Evolutionary conservation across 306 rosid genomes (phyloP).

Genomic region (Malus fusca): DNA sequence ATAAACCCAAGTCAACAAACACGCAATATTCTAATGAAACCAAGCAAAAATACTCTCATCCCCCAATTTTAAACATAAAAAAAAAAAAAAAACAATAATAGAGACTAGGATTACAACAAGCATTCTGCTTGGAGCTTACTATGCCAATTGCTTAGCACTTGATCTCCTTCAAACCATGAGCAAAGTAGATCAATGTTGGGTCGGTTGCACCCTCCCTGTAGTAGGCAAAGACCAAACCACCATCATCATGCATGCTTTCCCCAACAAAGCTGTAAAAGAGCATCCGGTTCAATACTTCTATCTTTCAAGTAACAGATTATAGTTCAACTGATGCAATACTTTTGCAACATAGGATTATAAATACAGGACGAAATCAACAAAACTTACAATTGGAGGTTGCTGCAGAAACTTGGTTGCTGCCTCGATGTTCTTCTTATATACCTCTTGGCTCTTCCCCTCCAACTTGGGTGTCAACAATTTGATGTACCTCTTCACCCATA

Average conservation of each 20-base stretch:
- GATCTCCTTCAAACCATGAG: constrained; percentile 76
- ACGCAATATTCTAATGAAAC: background rate
- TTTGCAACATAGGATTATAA: too few species aligned
- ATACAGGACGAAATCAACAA: background rate
- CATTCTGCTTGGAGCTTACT: constrained; percentile 6
- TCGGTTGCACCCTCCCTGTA: constrained; percentile 88
- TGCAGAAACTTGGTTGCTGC: constrained; percentile 64
- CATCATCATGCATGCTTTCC: constrained; percentile 89
- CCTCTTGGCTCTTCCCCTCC: constrained; percentile 42
- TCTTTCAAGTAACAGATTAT: background rate
- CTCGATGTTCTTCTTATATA: constrained; percentile 52
- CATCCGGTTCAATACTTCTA: background rate
- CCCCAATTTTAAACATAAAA: background rate
- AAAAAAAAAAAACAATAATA: constrained; percentile 10
- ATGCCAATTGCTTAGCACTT: constrained; percentile 46
- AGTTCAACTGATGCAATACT: background rate
- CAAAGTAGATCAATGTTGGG: constrained; percentile 81
- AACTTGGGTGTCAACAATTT: constrained; percentile 56
- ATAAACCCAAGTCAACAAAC: background rate
- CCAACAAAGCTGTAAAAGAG: constrained; percentile 72
- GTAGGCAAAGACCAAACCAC: constrained; percentile 68
- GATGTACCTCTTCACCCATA: constrained; percentile 55
- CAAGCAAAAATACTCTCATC: constrained; percentile 8
- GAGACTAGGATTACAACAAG: constrained; percentile 18
- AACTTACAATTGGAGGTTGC: constrained; percentile 73